Conservation (phyloP, 1,139 yeast genomes). For the Magnusiomyces suaveolens region DNA sequence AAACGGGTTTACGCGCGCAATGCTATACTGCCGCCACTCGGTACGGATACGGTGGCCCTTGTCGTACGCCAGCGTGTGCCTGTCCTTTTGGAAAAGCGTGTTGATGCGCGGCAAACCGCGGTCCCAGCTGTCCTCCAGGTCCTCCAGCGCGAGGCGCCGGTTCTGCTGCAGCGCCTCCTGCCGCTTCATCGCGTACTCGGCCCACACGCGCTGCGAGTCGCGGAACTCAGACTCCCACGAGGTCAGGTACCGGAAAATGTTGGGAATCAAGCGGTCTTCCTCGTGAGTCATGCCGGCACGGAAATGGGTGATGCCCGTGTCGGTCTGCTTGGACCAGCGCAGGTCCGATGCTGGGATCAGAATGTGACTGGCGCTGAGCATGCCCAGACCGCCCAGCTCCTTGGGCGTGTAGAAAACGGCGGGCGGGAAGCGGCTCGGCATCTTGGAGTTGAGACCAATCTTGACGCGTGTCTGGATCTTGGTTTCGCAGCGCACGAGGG, state of each 20-base stretch:
- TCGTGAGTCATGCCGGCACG: constrained; percentile 89
- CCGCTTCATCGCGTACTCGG: constrained; percentile 85
- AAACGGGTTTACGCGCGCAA: constrained; percentile 71
- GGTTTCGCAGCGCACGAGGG: constrained; percentile 83
- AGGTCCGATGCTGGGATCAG: constrained; percentile 89
- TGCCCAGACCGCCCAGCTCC: constrained; percentile 93
- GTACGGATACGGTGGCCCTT: constrained; percentile 84
- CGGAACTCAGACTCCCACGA: constrained; percentile 95
- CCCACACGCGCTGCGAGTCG: constrained; percentile 96
- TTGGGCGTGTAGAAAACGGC: constrained; percentile 97
- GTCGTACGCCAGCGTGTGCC: constrained; percentile 90
- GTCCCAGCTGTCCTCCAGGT: constrained; percentile 90
- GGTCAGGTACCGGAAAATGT: constrained; percentile 82
- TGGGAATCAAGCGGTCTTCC: constrained; percentile 71
- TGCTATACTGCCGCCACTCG: constrained; percentile 64
- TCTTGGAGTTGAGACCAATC: constrained; percentile 89
- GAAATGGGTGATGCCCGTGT: constrained; percentile 89
- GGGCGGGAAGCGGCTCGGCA: constrained; percentile 98
- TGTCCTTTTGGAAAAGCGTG: constrained; percentile 87
- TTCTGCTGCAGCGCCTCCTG: constrained; percentile 81
- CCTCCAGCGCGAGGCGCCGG: constrained; percentile 82
- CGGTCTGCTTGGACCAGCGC: constrained; percentile 87
- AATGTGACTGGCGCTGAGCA: constrained; percentile 95
- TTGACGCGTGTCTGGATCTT: constrained; percentile 90
- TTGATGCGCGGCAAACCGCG: constrained; percentile 94